Evolutionary conservation across 2,329 filamentous ascomycete species (phyloP).

Genomic region (Phaeosphaeria sp.): DNA sequence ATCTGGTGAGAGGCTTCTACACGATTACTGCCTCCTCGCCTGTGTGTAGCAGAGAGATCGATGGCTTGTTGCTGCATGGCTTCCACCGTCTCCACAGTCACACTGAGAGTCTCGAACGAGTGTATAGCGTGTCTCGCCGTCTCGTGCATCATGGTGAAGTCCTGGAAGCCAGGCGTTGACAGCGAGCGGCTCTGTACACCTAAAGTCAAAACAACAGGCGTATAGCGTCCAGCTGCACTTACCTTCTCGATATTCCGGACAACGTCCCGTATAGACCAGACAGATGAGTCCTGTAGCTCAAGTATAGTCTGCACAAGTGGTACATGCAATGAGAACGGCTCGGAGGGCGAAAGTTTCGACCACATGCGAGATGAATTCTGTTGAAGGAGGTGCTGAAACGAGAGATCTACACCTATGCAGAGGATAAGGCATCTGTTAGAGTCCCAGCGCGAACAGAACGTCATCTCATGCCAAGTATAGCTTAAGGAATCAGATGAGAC

Average conservation of each 20-base stretch:
- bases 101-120: conserved; percentile 17
- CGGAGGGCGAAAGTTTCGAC: conserved; percentile 1
- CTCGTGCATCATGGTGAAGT: conserved; percentile 22
- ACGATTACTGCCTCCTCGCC: not conserved
- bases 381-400: conserved; percentile 11
- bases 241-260: conserved; percentile 20
- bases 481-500: not conserved
- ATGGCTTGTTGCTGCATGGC: conserved; percentile 9
- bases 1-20: not conserved
- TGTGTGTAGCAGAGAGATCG: not conserved
- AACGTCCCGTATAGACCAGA: conserved; percentile 24
- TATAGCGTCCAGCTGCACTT: not conserved
- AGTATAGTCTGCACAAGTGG: conserved; percentile 21
- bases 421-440: conserved; percentile 4
- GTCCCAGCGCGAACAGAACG: conserved; percentile 17
- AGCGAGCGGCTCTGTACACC: not conserved
- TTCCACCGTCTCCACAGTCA: conserved; percentile 12
- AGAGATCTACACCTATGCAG: conserved; percentile 12
- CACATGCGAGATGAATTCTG: conserved; percentile 5
- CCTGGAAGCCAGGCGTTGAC: not conserved
- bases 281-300: conserved; percentile 13
- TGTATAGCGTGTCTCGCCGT: conserved; percentile 23
- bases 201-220: not conserved
- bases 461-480: conserved; percentile 28
- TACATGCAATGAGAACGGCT: conserved; percentile 17